Evolutionary conservation across 2,329 filamentous ascomycete species (phyloP), one percentile per base, ranked within the genome.

Genomic region (Verticillium zaregamsianum): DNA sequence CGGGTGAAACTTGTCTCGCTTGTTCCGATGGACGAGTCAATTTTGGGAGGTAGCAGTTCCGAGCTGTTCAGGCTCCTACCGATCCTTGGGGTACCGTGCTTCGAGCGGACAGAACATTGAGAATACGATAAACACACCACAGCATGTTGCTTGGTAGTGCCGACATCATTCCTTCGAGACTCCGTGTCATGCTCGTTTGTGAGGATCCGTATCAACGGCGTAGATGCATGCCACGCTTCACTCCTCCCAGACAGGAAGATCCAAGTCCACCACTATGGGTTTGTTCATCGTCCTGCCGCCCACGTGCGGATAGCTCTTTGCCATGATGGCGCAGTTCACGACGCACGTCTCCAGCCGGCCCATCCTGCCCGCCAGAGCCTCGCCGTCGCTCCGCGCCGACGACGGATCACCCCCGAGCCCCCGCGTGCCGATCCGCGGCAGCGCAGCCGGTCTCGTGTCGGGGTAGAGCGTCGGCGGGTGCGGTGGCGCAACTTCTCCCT

Each of bases 261-360:
- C 86, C 33, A 96, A 70, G 71, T 96, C 91, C 14, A 96, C 87
- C n/a, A 96, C 88, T 66, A 96, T 89, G 23, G 92, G 89, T 71
- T 93, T 91, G 74, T 93, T 87, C 74, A 90, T 87, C 64, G 75
- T 80, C 72, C 88, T 90, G 17, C 86, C 86, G 2, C 79, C 82
- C 1, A 68, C 68, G 65, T 90, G 86, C 58, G 88, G 88, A 75
- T 86, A 88, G 64, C 84, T 87, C 25, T 81, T 87, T 54, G 86
- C 86, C 80, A 90, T 84, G 64, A 93, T 87, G 23, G 91, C 87
- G 32, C 90, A 90, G 75, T 96, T 96, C 67, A 95, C 83, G 59
- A 96, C 78, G 70, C 88, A 93, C 1, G 91, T 95, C 77, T 94
- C 90, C 63, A 71, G 78, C 67, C 85, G 80, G 55, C 79, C 77